Base-by-base conservation (phyloP, 2,329 filamentous ascomycete genomes). In the Purpureocillium lavendulum region DNA sequence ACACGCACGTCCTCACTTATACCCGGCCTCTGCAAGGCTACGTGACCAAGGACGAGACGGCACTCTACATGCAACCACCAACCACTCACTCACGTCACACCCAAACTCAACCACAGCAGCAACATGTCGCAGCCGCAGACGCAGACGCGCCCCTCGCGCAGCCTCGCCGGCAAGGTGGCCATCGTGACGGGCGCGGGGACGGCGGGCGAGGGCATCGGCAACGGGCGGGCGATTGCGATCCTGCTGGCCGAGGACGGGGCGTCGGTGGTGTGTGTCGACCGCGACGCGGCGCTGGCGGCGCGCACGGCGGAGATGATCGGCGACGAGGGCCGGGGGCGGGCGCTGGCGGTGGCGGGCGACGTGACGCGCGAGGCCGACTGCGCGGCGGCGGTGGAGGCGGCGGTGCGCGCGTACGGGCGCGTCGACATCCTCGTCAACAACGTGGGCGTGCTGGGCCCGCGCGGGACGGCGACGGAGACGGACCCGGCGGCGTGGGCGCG, bases 401-500 rank as follows among this genome's bases (percentile, higher is more conserved):
- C 77, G 0, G 12, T 77, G 1, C 43, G 61, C 2, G 48, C 55
- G 2, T 82, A 73, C 45, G 76, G 75, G 1, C 61, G 73, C 2
- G 46, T 84, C 2, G 77, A 83, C 48, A 77, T 83, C 32, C 59
- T 84, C 1, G 62, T 83, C 29, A 83, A 83, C 50, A 77, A 76
- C 40, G 80, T 84, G 2, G 81, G 80, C 0, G 61, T 82, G 15
- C 65, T 66, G 4, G 80, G 80, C 0, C 69, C 77, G 0, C 40
- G 58, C 1, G 80, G 80, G 0, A 80, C 73, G 2, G 77, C 78
- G 0, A 64, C 75, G 2, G 71, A 77, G 0, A 71, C 82, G 1
- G 74, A 82, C 48, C 71, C 80, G 64, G 66, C 55, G 0, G 62
- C 66, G 10, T 84, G 76, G 75, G 63, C 70, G 0, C 65, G 64